A percentile compares a stretch with the other conserved stretches of the same genome.
phyloP scores from a whole-genome alignment of 306 rosid genomes.

The Herpetospermum pedunculosum region DNA sequence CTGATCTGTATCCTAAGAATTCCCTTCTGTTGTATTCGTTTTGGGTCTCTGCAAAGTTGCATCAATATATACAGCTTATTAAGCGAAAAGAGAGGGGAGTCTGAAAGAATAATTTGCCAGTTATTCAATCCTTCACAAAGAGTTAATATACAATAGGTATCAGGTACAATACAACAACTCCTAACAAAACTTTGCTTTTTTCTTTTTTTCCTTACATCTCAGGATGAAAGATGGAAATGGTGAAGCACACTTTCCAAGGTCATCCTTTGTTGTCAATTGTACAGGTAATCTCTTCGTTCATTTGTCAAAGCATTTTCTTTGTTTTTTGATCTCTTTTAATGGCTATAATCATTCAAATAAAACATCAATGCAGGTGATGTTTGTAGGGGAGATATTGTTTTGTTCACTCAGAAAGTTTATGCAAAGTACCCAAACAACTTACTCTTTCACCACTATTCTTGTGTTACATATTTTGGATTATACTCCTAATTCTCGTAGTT shows the following conservation, averaged over 20 bases:
- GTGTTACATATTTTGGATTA: conserved; percentile 10
- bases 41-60: background rate
- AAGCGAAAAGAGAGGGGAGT: background rate
- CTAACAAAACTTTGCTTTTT: background rate
- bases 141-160: background rate
- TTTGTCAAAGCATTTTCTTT: background rate
- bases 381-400: conserved; percentile 66
- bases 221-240: conserved; percentile 52
- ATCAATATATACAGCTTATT: background rate
- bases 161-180: background rate
- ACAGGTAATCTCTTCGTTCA: conserved; percentile 31
- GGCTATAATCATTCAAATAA: background rate
- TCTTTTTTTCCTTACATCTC: background rate
- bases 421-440: conserved; percentile 30
- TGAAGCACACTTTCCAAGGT: conserved; percentile 46
- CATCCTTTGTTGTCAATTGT: conserved; percentile 53
- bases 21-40: background rate
- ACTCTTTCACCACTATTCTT: conserved; percentile 9
- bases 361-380: conserved; percentile 53
- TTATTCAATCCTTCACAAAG: background rate
- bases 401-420: conserved; percentile 62
- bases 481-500: background rate
- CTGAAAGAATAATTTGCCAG: background rate
- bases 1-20: background rate
- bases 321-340: background rate